These are phyloP conservation scores for Fusarium humuli DNA, from an alignment of 2,329 filamentous ascomycete genomes.

Conservation along the genomic window DNA sequence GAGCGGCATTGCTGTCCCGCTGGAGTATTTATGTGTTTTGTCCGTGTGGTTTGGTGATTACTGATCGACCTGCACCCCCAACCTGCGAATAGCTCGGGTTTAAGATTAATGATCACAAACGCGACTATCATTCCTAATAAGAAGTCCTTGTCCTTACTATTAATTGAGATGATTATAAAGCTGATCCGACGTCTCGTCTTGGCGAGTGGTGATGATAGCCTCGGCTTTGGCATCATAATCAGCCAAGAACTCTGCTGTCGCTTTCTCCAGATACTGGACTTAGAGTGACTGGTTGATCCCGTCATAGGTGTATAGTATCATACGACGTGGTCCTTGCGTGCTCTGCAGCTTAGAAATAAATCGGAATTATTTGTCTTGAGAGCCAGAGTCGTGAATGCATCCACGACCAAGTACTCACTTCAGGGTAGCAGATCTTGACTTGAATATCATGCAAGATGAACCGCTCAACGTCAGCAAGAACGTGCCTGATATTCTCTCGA, in stretches of 20 bases:
- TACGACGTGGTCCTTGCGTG: not conserved
- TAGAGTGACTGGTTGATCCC: not conserved
- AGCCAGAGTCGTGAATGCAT: not conserved
- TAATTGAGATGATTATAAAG: not conserved
- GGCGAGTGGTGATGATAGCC: not conserved
- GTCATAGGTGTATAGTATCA: not conserved
- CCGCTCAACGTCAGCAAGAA: no score
- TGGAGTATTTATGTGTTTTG: slow-evolving; percentile 5
- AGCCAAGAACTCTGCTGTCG: not conserved
- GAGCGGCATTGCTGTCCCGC: not conserved
- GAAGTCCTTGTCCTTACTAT: not conserved
- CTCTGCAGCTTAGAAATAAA: not conserved
- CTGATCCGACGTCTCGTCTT: not conserved
- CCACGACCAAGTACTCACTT: accelerated
- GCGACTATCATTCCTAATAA: not conserved
- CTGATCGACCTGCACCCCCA: slow-evolving; percentile 13
- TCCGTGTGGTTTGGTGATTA: slow-evolving; percentile 20
- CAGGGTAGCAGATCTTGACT: not conserved
- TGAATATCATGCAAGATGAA: no score
- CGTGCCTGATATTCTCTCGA: no score
- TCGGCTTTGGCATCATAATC: not conserved
- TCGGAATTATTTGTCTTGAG: not conserved
- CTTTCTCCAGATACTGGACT: not conserved
- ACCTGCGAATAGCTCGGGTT: not conserved
- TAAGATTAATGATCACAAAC: slow-evolving; percentile 31